Conservation (phyloP, 2,329 filamentous ascomycete species). For the Esteya vermicola region DNA sequence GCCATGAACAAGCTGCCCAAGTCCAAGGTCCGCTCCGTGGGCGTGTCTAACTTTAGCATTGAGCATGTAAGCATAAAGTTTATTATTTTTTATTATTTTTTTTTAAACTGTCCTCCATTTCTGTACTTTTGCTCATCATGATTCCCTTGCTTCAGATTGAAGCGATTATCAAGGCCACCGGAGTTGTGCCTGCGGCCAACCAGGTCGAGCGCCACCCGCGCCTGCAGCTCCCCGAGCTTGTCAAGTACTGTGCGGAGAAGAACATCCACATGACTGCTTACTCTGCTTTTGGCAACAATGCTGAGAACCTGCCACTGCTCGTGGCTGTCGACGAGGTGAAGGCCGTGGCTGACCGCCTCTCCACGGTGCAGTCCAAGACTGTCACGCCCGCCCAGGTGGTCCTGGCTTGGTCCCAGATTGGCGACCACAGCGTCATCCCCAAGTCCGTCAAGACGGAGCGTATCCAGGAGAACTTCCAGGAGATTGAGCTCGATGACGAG, state of each 20-base stretch:
- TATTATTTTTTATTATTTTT: conserved; percentile 19
- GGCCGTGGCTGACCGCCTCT: conserved; percentile 32
- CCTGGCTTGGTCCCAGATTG: conserved; percentile 18
- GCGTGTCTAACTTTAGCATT: conserved; percentile 47
- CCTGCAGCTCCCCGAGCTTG: conserved; percentile 41
- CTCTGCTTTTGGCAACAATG: conserved; percentile 39
- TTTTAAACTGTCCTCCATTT: no score
- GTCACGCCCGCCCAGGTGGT: conserved; percentile 7
- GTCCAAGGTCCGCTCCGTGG: conserved; percentile 34
- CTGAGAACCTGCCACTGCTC: conserved; percentile 30
- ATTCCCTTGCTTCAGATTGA: no score
- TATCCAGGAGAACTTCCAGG: conserved; percentile 56
- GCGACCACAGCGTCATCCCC: conserved; percentile 58
- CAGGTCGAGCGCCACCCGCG: conserved; percentile 57
- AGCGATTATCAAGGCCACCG: conserved; percentile 39
- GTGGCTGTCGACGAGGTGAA: conserved; percentile 42
- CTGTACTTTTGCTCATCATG: no score
- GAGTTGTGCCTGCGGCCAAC: conserved; percentile 48
- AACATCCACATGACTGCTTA: conserved; percentile 54
- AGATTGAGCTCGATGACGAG: conserved; percentile 44
- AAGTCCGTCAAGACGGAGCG: conserved; percentile 56
- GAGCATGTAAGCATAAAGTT: no score
- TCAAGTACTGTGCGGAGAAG: conserved; percentile 47
- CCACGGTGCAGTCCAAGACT: conserved; percentile 9
- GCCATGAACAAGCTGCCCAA: conserved; percentile 24